Conservation (phyloP, 2,329 filamentous ascomycete species). For the Talaromyces islandicus region DNA sequence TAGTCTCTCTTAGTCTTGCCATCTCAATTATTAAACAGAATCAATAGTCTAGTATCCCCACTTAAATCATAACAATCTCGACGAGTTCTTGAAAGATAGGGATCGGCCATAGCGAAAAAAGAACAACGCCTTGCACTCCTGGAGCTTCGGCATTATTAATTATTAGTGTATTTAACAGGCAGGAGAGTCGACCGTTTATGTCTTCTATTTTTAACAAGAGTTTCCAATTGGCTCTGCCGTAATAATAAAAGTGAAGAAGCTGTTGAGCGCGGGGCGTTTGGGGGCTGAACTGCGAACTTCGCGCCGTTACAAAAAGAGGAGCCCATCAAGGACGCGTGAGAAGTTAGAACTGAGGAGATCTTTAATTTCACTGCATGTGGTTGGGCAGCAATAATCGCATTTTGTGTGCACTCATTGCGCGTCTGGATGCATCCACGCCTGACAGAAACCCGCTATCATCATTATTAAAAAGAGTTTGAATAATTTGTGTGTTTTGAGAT, state of each 20-base stretch:
- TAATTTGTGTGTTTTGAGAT: neutral
- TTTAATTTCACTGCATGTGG: too few relatives aligned
- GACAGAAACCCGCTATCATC: too few relatives aligned
- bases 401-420: neutral
- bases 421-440: neutral
- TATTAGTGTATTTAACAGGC: neutral
- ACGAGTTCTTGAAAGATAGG: too few relatives aligned
- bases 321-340: neutral
- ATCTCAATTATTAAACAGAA: too few relatives aligned
- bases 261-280: neutral
- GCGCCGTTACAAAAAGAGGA: neutral
- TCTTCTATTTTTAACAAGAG: neutral
- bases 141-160: neutral
- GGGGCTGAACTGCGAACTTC: neutral
- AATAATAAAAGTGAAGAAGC: neutral
- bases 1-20: too few relatives aligned
- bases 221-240: neutral
- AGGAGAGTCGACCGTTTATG: neutral
- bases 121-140: neutral
- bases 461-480: neutral
- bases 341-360: neutral
- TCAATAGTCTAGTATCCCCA: too few relatives aligned
- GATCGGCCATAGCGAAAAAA: neutral
- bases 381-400: neutral
- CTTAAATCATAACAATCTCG: too few relatives aligned